Evolutionary conservation across 2,329 filamentous ascomycete genomes (phyloP).

Genomic region (Pseudocercospora macadamiae): DNA sequence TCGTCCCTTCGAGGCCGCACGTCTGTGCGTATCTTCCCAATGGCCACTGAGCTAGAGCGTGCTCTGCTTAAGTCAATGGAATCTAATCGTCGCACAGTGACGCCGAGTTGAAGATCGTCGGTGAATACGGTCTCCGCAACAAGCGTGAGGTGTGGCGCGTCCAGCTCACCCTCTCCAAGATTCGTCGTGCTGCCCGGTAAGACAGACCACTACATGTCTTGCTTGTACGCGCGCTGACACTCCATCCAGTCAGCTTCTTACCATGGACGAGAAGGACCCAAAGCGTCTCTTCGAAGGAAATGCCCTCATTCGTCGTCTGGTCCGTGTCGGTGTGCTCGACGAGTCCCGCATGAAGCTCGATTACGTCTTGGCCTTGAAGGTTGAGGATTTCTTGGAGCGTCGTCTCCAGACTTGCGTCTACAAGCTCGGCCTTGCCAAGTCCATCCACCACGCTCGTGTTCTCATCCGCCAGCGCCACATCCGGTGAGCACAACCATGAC

Average conservation of each 20-base stretch:
- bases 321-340: conserved; percentile 98
- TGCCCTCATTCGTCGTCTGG: conserved; percentile 99
- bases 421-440: conserved; percentile 99
- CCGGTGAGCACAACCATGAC: conserved; percentile 55
- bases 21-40: conserved; percentile 87
- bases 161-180: conserved; percentile 99
- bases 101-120: conserved; percentile 98
- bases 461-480: conserved; percentile 99
- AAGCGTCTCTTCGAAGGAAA: conserved; percentile 99
- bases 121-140: conserved; percentile 99
- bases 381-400: conserved; percentile 99
- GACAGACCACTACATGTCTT: conserved; percentile 16
- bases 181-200: conserved; percentile 99
- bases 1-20: conserved; percentile 99
- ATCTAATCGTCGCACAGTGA: conserved; percentile 79
- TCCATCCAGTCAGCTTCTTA: conserved; percentile 86
- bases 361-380: conserved; percentile 98
- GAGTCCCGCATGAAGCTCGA: conserved; percentile 99
- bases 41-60: conserved; percentile 98
- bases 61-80: conserved; percentile 93
- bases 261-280: conserved; percentile 99
- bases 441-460: conserved; percentile 99
- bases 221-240: conserved; percentile 23
- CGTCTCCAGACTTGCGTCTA: conserved; percentile 99
- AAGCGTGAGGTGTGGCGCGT: conserved; percentile 99